Evolutionary conservation across 106 monocot genomes (phyloP), one percentile per base, ranked within the genome.

Genomic region (Allium cepa): DNA sequence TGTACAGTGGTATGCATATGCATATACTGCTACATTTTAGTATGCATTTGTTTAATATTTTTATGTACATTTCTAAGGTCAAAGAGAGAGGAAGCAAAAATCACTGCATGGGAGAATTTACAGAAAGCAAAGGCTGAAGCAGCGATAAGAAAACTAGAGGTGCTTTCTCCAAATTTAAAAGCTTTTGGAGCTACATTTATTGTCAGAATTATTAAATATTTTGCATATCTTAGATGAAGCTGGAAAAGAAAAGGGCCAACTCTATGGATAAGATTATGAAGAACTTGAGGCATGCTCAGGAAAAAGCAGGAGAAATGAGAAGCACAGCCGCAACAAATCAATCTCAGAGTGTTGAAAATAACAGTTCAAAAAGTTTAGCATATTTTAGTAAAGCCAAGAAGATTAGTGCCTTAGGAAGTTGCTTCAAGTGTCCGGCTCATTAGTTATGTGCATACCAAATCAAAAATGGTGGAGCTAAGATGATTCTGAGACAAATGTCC

Each of bases 231-330:
- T 75, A 96, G 96, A 88, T 88, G 76, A 96, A 91, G 66, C 77
- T 96, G 10, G 96, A 96, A 78, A 96, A 86, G 76, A 85, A 88
- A 80, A 86, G 86, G 72, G 86, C 96, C 7, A 92, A 84, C 48
- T 96, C 96, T 53, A 88, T 92, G 88, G 86, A 88, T 26, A 96
- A 79, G 71, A 92, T 96, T 62, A 56, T 88, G 60, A 84, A 72
- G 50, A 88, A 88, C 63, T 82, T 96, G 15, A 92, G 71, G 28
- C 84, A 76, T n/a, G 86, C 96, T 60, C 96, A 96, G 68, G 88
- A 72, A 67, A 88, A 81, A 75, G 91, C 96, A 60, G 81, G 84
- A 62, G 96, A 86, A 60, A 88, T 88, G 91, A 77, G 92, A 59
- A 80, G 70, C 26, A 64, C 64, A 10, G 80, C 70, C 11, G 72